Conservation (phyloP, 805 yeast genomes). For the Maudiozyma serrabonitensis region DNA sequence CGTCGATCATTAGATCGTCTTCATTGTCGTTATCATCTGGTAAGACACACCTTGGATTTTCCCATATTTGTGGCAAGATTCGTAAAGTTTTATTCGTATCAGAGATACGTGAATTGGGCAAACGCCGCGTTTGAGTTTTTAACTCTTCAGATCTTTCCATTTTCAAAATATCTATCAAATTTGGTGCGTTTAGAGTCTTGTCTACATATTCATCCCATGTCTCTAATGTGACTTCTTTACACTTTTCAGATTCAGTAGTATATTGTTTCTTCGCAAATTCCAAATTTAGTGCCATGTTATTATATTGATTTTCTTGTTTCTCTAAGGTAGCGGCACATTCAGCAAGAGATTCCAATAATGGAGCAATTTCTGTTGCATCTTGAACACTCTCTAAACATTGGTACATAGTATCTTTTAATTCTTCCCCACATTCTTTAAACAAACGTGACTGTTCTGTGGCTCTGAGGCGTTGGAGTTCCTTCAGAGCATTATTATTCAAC, state of each 20-base stretch:
- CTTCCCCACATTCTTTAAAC: slow-evolving; percentile 10
- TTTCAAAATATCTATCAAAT: not conserved
- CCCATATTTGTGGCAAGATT: slow-evolving; percentile 39
- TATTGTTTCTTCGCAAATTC: not conserved
- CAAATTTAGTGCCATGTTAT: not conserved
- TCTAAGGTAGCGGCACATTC: not conserved
- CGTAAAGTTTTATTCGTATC: slow-evolving; percentile 22
- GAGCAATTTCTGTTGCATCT: not conserved
- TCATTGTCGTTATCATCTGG: slow-evolving; percentile 40
- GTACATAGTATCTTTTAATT: slow-evolving; percentile 12
- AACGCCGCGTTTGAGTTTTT: not conserved
- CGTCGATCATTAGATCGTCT: slow-evolving; percentile 57
- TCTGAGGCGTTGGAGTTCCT: slow-evolving; percentile 11
- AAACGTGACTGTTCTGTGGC: slow-evolving; percentile 8
- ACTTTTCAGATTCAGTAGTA: slow-evolving; percentile 1
- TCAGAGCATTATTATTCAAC: slow-evolving; percentile 12
- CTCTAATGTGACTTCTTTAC: not conserved
- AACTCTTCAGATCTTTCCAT: not conserved
- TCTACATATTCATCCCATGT: slow-evolving; percentile 8
- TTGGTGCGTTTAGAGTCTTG: slow-evolving; percentile 10
- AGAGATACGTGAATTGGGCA: not conserved
- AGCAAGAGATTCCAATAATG: not conserved
- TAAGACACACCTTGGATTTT: slow-evolving; percentile 53
- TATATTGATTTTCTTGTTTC: not conserved
- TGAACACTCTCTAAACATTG: slow-evolving; percentile 10